Conservation (phyloP, 2,329 filamentous ascomycete genomes). For the Annulohypoxylon truncatum region DNA sequence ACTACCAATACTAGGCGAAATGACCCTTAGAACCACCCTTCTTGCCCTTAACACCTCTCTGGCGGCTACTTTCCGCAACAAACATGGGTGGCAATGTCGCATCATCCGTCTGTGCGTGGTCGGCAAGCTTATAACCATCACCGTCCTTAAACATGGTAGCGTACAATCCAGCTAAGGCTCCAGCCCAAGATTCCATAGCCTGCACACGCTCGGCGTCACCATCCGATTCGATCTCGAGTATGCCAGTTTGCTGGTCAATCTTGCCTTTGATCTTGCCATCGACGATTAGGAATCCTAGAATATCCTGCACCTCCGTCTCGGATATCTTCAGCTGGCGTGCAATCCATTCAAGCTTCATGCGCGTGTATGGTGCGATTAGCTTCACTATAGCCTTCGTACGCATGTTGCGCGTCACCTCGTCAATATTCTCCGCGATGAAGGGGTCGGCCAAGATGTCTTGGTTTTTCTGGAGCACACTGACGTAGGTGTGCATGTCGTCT, state of each 20-base stretch:
- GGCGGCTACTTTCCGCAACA: slow-evolving; percentile 13
- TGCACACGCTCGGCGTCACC: slow-evolving; percentile 79
- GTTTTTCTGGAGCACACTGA: slow-evolving; percentile 86
- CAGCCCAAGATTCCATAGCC: slow-evolving; percentile 78
- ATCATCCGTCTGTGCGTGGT: slow-evolving; percentile 40
- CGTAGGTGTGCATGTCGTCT: slow-evolving; percentile 93
- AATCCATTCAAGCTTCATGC: slow-evolving; percentile 89
- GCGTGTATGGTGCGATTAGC: slow-evolving; percentile 92
- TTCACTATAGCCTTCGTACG: slow-evolving; percentile 95
- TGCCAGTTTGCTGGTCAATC: slow-evolving; percentile 89
- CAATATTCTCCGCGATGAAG: slow-evolving; percentile 99
- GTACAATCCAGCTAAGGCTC: slow-evolving; percentile 76
- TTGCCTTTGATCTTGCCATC: slow-evolving; percentile 87
- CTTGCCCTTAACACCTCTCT: slow-evolving; percentile 22
- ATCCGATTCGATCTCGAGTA: slow-evolving; percentile 80
- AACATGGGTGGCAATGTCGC: slow-evolving; percentile 14
- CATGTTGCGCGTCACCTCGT: slow-evolving; percentile 98
- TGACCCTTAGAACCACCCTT: slow-evolving; percentile 8
- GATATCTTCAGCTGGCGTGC: slow-evolving; percentile 90
- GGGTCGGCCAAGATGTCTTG: slow-evolving; percentile 89
- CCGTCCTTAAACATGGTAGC: slow-evolving; percentile 78
- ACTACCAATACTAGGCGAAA: slow-evolving; percentile 3
- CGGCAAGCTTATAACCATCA: slow-evolving; percentile 42
- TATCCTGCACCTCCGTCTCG: slow-evolving; percentile 91
- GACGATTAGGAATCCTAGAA: slow-evolving; percentile 92